phyloP scores from a whole-genome alignment of 148 eudicot species.

The Vaccinium corymbosum region DNA sequence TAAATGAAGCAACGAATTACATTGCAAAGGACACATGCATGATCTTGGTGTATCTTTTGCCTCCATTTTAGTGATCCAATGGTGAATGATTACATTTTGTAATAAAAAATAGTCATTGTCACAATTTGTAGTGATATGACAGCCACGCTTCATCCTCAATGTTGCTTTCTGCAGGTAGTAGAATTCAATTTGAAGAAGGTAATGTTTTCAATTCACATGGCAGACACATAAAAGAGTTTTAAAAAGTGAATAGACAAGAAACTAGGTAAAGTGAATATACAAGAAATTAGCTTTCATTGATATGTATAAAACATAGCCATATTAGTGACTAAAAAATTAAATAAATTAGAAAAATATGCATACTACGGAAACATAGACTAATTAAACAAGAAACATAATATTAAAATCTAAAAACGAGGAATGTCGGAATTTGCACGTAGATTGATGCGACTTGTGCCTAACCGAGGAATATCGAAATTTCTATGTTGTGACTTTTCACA shows the following conservation, averaged over 20 bases:
- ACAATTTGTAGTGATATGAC: background rate
- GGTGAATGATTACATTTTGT: background rate
- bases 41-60: background rate
- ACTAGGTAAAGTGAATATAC: no score
- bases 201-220: background rate
- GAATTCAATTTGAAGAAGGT: constrained; percentile 4
- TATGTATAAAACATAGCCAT: no score
- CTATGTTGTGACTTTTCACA: background rate
- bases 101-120: background rate
- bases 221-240: background rate
- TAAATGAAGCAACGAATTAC: no score
- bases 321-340: no score
- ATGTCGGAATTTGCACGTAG: background rate
- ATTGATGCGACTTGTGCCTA: background rate
- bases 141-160: background rate
- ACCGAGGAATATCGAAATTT: background rate
- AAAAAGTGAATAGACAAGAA: background rate
- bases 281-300: no score
- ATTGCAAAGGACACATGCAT: background rate
- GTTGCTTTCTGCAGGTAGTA: constrained; percentile 7
- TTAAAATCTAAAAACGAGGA: no score
- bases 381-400: no score
- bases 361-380: no score
- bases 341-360: no score
- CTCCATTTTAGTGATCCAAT: no score